Evolutionary conservation across 495 filamentous ascomycete genomes (phyloP).

Genomic region (Halenospora varia): DNA sequence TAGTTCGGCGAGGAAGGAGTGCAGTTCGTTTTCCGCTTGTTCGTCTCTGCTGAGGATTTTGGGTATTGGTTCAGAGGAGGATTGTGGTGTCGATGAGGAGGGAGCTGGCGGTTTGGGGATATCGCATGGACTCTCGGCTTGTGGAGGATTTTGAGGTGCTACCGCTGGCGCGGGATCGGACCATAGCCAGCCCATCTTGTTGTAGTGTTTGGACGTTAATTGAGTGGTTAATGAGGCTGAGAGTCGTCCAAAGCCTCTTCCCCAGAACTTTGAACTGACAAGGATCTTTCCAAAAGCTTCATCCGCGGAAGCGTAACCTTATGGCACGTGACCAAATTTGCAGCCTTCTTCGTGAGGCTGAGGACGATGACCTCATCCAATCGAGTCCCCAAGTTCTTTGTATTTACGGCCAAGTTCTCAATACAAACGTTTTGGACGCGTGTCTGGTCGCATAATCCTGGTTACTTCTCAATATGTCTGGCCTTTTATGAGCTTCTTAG

Average conservation of each 20-base stretch:
- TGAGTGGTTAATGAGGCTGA: conserved; percentile 8
- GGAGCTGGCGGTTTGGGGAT: no score
- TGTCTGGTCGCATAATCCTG: no score
- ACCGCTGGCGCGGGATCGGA: conserved; percentile 25
- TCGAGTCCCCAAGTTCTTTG: neutral
- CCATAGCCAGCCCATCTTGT: conserved; percentile 53
- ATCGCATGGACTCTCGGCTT: no score
- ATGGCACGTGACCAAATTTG: neutral
- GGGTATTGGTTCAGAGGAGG: conserved; percentile 11
- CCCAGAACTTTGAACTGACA: neutral
- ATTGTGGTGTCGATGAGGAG: no score
- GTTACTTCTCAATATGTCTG: neutral
- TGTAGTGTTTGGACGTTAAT: conserved; percentile 5
- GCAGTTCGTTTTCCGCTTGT: conserved; percentile 58
- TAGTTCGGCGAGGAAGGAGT: conserved; percentile 51
- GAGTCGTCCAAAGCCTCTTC: conserved; percentile 6
- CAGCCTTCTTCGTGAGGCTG: no score
- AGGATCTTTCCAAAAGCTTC: neutral
- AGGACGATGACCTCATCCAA: neutral
- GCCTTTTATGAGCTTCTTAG: neutral
- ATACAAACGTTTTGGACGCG: no score
- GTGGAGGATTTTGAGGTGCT: conserved; percentile 13
- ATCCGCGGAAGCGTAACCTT: no score
- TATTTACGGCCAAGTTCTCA: neutral
- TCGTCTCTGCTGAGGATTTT: conserved; percentile 45